phyloP scores from a whole-genome alignment of 495 filamentous ascomycete genomes.

The Neurospora sp. region DNA sequence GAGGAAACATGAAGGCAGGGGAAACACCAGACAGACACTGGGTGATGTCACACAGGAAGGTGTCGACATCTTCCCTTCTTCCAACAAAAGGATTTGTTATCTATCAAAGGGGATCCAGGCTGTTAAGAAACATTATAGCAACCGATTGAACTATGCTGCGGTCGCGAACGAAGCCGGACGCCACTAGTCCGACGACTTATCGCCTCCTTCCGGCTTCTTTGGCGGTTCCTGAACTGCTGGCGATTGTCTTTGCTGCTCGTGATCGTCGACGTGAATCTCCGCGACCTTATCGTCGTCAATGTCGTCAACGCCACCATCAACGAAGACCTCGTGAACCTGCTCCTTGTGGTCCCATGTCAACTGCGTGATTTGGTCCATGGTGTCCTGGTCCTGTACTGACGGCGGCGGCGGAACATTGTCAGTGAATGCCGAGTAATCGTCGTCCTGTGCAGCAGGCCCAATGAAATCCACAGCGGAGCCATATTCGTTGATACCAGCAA shows the following conservation, averaged over 20 bases:
- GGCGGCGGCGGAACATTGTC: slow-evolving; percentile 4
- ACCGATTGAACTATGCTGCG: not conserved
- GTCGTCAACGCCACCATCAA: slow-evolving; percentile 17
- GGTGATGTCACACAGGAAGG: not conserved
- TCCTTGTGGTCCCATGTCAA: slow-evolving; percentile 23
- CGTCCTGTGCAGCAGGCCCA: slow-evolving; percentile 33
- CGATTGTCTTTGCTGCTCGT: slow-evolving; percentile 7
- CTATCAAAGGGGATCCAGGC: not conserved
- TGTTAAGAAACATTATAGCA: not conserved
- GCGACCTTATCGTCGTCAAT: slow-evolving; percentile 30
- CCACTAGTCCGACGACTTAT: not conserved
- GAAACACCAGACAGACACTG: not conserved
- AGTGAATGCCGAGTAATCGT: slow-evolving; percentile 11
- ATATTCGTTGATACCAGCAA: not conserved
- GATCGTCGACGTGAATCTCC: slow-evolving; percentile 36
- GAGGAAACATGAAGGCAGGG: not conserved
- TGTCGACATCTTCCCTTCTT: not conserved
- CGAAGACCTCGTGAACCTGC: slow-evolving; percentile 26
- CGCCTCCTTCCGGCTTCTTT: not conserved
- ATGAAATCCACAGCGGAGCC: slow-evolving; percentile 19
- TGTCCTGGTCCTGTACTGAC: slow-evolving; percentile 12
- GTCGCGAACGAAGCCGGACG: not conserved
- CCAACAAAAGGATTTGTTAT: not conserved
- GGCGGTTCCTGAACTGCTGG: not conserved
- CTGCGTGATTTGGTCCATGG: slow-evolving; percentile 14